A percentile compares a stretch with the other conserved stretches of the same genome.
Conservation (phyloP, 2,329 filamentous ascomycete species). For the Verticillium nubilum region DNA sequence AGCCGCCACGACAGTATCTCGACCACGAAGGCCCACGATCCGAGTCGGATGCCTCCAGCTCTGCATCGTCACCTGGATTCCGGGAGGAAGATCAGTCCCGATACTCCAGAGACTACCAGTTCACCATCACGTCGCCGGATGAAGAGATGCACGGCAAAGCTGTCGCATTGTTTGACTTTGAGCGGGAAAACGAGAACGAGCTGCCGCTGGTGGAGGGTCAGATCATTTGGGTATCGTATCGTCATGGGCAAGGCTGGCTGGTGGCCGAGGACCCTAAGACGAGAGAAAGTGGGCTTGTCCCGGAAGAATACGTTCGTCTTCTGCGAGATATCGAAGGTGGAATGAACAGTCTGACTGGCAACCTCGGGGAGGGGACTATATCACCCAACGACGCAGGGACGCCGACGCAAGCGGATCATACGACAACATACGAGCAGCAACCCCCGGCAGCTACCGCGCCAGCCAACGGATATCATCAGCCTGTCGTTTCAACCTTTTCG, state of each 20-base stretch:
- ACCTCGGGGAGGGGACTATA: slow-evolving; percentile 46
- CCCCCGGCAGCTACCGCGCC: slow-evolving; percentile 23
- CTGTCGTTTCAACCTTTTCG: slow-evolving; percentile 63
- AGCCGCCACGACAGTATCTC: slow-evolving; percentile 38
- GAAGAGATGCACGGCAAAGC: slow-evolving; percentile 98
- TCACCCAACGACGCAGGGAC: slow-evolving; percentile 53
- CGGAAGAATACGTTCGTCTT: slow-evolving; percentile 91
- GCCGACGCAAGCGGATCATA: slow-evolving; percentile 56
- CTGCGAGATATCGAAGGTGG: slow-evolving; percentile 91
- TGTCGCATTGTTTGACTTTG: slow-evolving; percentile 92
- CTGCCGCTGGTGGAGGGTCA: slow-evolving; percentile 88
- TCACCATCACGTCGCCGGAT: slow-evolving; percentile 90
- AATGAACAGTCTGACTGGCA: slow-evolving; percentile 65
- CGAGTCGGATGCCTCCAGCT: slow-evolving; percentile 54
- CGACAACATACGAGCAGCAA: slow-evolving; percentile 13
- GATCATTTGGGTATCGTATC: slow-evolving; percentile 92
- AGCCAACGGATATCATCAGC: slow-evolving; percentile 63
- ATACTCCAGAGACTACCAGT: slow-evolving; percentile 88
- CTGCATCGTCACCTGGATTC: slow-evolving; percentile 52
- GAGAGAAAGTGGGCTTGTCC: slow-evolving; percentile 88
- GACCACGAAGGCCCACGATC: slow-evolving; percentile 46
- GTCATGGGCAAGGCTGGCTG: slow-evolving; percentile 94
- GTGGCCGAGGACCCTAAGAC: slow-evolving; percentile 95
- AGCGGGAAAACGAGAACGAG: slow-evolving; percentile 93
- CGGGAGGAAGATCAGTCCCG: slow-evolving; percentile 65